Percentiles rank a stretch among this genome's conserved stretches.
Evolutionary conservation across 1,284 basidiomycete species (phyloP).

Genomic region (Sporisorium scitamineum): DNA sequence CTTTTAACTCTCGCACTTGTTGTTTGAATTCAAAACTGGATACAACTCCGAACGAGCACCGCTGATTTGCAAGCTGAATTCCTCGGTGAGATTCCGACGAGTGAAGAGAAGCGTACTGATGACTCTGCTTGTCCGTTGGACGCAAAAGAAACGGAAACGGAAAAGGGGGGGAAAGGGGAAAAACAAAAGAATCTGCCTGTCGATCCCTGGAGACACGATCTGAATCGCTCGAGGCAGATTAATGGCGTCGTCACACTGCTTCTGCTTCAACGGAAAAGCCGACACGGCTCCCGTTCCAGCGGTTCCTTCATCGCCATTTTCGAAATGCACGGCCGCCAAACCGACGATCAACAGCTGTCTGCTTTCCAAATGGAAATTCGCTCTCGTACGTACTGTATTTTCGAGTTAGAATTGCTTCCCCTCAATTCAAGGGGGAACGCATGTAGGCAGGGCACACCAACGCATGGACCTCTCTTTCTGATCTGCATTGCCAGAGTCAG

Average conservation of each 20-base stretch:
- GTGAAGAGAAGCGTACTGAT: background rate
- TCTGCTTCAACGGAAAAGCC: background rate
- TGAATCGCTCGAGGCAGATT: slow-evolving; percentile 17
- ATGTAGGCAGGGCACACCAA: background rate
- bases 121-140: background rate
- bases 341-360: background rate
- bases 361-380: background rate
- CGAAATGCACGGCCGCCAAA: background rate
- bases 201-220: slow-evolving; percentile 20
- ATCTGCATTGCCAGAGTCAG: too few relatives aligned
- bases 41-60: too few relatives aligned
- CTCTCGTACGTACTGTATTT: slow-evolving; percentile 6
- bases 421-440: background rate
- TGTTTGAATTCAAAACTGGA: too few relatives aligned
- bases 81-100: too few relatives aligned
- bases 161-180: background rate
- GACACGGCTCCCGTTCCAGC: background rate
- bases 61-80: too few relatives aligned
- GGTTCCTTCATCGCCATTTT: background rate
- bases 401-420: background rate
- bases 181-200: slow-evolving; percentile 1
- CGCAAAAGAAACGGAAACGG: background rate
- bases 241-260: slow-evolving; percentile 34
- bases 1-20: too few relatives aligned
- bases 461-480: too few relatives aligned